These are phyloP conservation scores for Debaryomycetaceae sp. DNA, from an alignment of 1,139 yeast species.

Conservation along the genomic window DNA sequence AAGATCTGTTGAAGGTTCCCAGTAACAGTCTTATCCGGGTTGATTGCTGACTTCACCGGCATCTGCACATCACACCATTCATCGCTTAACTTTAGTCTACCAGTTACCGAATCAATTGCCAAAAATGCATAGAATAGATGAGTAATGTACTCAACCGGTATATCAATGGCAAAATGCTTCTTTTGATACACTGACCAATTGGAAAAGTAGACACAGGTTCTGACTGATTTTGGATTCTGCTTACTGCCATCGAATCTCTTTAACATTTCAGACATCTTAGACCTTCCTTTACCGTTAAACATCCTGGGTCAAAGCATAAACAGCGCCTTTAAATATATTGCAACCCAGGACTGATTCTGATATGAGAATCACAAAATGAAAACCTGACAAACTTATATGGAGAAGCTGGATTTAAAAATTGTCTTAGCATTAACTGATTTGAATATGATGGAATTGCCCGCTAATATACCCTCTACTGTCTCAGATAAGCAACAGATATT, in stretches of 20 bases:
- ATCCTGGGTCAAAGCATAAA: too few species aligned
- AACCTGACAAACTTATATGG: neutral
- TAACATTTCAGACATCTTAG: too few species aligned
- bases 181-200: slow-evolving; percentile 75
- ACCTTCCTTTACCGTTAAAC: too few species aligned
- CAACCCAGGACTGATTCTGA: too few species aligned
- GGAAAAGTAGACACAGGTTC: slow-evolving; percentile 35
- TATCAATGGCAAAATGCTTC: slow-evolving; percentile 61
- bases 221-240: slow-evolving; percentile 6
- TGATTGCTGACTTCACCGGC: slow-evolving; percentile 27
- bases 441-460: slow-evolving; percentile 16
- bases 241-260: too few species aligned
- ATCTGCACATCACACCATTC: slow-evolving; percentile 64
- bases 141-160: slow-evolving; percentile 56
- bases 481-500: slow-evolving; percentile 40
- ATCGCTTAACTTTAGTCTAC: slow-evolving; percentile 55
- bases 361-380: neutral
- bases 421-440: neutral
- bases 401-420: neutral
- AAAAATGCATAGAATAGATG: slow-evolving; percentile 80
- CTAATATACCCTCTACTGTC: slow-evolving; percentile 16
- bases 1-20: slow-evolving; percentile 61
- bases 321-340: too few species aligned
- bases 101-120: slow-evolving; percentile 50
- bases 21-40: slow-evolving; percentile 14